phyloP scores from a whole-genome alignment of 2,329 filamentous ascomycete genomes.

The Penicillium olsonii region DNA sequence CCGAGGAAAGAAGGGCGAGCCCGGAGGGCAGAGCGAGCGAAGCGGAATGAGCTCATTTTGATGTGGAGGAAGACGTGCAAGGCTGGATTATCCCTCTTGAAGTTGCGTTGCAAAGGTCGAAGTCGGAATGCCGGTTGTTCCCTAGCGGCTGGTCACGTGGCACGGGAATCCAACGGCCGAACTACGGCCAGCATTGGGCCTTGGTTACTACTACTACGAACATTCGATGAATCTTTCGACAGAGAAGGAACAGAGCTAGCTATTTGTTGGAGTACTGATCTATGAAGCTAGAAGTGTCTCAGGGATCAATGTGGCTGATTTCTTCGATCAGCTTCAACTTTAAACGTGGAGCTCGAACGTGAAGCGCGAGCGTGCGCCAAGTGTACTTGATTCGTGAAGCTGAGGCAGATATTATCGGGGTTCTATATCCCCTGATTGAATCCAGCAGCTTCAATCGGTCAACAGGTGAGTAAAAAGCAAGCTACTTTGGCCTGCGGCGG shows the following conservation, averaged over 20 bases:
- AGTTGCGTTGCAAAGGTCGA: constrained; percentile 43
- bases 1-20: constrained; percentile 76
- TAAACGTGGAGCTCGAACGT: too few relatives aligned
- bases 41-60: constrained; percentile 87
- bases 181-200: constrained; percentile 6
- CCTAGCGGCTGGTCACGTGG: constrained; percentile 40
- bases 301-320: neutral
- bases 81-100: constrained; percentile 39
- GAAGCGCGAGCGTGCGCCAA: too few relatives aligned
- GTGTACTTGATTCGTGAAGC: too few relatives aligned
- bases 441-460: neutral
- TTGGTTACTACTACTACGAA: neutral
- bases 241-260: neutral
- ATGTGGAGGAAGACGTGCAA: constrained; percentile 34
- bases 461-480: neutral
- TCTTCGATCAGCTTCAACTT: too few relatives aligned
- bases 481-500: neutral
- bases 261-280: neutral
- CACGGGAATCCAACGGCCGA: constrained; percentile 14
- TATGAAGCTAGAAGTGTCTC: neutral
- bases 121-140: constrained; percentile 42
- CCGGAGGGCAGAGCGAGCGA: constrained; percentile 86
- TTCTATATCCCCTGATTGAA: neutral
- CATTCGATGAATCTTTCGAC: neutral
- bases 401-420: too few relatives aligned